Conservation (phyloP, 805 yeast species). For the Myxozyma monticola region DNA sequence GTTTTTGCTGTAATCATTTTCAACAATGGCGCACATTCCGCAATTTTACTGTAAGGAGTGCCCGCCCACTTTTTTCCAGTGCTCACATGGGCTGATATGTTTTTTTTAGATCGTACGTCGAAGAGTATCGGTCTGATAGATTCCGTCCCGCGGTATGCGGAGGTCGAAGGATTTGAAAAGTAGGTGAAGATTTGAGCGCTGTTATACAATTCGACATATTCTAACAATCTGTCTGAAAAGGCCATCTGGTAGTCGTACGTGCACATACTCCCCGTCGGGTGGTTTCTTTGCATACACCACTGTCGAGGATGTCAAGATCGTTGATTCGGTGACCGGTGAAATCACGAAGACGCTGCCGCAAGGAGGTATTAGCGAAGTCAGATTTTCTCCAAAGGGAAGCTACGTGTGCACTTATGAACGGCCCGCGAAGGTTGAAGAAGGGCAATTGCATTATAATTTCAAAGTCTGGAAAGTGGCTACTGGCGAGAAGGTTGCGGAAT, state of each 20-base stretch:
- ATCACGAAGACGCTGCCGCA: constrained; percentile 52
- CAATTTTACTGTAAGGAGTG: constrained; percentile 17
- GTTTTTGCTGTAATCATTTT: no score
- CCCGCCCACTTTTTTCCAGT: not conserved
- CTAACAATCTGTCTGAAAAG: not conserved
- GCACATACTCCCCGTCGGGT: constrained; percentile 70
- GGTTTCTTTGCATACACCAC: constrained; percentile 69
- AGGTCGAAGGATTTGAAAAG: constrained; percentile 37
- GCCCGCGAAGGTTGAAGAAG: constrained; percentile 70
- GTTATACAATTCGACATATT: not conserved
- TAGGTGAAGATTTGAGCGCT: no score
- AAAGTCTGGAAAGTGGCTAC: constrained; percentile 64
- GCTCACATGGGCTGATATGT: not conserved
- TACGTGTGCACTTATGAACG: constrained; percentile 87
- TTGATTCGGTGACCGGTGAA: constrained; percentile 56
- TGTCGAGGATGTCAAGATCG: constrained; percentile 57
- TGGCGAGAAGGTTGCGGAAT: constrained; percentile 55
- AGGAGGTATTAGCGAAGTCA: constrained; percentile 73
- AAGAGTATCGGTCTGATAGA: constrained; percentile 54
- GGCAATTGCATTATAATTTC: constrained; percentile 64
- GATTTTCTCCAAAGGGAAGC: constrained; percentile 85
- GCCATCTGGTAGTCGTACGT: constrained; percentile 45
- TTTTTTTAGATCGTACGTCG: constrained; percentile 54
- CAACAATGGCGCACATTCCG: constrained; percentile 14
- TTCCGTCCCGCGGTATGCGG: constrained; percentile 46